Conservation (phyloP, 495 filamentous ascomycete genomes). For the Evernia prunastri region DNA sequence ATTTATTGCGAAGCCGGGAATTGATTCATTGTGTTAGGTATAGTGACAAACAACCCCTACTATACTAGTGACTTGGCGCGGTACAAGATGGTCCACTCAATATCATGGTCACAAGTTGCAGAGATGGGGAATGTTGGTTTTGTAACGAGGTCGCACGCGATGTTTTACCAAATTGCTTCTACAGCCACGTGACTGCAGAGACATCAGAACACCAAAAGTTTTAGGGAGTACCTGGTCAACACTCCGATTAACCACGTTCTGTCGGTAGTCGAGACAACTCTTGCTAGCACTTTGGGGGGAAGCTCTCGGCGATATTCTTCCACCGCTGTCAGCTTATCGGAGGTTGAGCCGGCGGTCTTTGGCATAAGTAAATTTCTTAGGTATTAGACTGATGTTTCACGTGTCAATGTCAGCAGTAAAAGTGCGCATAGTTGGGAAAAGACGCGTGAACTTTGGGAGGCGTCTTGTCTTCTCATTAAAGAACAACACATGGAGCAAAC, state of each 20-base stretch:
- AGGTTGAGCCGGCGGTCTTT: background rate
- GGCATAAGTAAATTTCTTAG: background rate
- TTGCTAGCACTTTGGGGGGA: background rate
- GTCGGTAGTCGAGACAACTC: background rate
- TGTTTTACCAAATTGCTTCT: background rate
- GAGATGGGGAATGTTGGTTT: background rate
- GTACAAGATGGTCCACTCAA: too few relatives aligned
- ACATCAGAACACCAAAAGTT: background rate
- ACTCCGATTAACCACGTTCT: background rate
- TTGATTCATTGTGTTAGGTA: too few relatives aligned
- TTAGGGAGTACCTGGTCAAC: background rate
- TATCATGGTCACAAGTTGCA: too few relatives aligned
- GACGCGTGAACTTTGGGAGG: background rate
- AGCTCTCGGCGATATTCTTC: background rate
- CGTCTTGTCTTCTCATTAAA: background rate
- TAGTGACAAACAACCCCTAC: too few relatives aligned
- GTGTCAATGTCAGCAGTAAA: background rate
- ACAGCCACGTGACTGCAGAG: background rate
- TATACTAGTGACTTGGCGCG: too few relatives aligned
- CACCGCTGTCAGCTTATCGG: background rate
- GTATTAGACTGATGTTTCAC: background rate
- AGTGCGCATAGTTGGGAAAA: background rate
- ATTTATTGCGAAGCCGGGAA: too few relatives aligned
- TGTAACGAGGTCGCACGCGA: background rate
- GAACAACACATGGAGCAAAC: background rate